Base-by-base conservation (phyloP, 31 red algal genomes). In the Pterothamnion heteromorphum region DNA sequence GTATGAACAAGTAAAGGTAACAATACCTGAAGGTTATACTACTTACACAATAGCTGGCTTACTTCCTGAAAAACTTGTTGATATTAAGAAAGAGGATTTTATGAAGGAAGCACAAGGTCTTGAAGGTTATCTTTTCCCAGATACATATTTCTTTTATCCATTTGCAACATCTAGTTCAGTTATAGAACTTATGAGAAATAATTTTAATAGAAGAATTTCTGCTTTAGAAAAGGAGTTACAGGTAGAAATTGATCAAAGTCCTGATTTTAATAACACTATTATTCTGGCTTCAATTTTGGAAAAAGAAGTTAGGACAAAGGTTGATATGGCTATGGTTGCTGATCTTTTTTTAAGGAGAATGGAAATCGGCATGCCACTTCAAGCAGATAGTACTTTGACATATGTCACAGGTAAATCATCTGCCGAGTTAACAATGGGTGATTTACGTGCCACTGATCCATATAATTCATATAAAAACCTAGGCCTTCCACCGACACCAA, bases 51-150 rank as follows among this genome's bases (percentile, higher is more conserved):
- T 30, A 30, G 72, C 72, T 30, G 30, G 30, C 23, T 32, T 26
- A 76, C 72, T 76, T 76, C 30, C 72, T 32, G 72, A 26, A 30
- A 32, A 76, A 76, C 30, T 76, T 32, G 72, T 30, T 30, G 23
- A 30, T 76, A 32, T 76, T 30, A 76, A 26, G 30, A 32, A 76
- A 76, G 23, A 26, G 30, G 72, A 76, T 30, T 76, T 76, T 76
- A 30, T 76, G 30, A 26, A 32, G 30, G 26, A 30, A 76, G 72
- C 72, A 76, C 23, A 76, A 76, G 26, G 30, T 30, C 30, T 30
- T 32, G 72, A 76, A 76, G 72, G 72, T 76, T 76, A 76, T 76
- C 30, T 76, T 30, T 76, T 76, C 72, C 72, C 72, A 30, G 72
- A 76, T 32, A 76, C 72, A 30, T 76, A 76, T 76, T 30, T 30